These are phyloP conservation scores for Tetragonia tetragonoides DNA, from an alignment of 148 eudicot species.

Conservation along the genomic window DNA sequence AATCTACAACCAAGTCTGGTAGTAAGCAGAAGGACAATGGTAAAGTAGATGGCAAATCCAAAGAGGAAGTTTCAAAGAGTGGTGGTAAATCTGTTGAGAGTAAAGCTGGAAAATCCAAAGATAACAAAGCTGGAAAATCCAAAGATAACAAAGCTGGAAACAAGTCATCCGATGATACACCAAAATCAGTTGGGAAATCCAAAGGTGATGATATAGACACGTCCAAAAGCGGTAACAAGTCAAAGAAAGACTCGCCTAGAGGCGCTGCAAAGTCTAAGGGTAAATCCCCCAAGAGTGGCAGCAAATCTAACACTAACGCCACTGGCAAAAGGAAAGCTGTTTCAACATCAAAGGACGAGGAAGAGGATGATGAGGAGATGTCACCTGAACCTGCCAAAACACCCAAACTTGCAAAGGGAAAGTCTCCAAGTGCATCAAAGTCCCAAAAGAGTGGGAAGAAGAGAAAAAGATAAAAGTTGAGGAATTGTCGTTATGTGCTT, in stretches of 20 bases:
- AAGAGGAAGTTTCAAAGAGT: slow-evolving; percentile 38
- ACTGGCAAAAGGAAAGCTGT: slow-evolving; percentile 39
- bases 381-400: slow-evolving; percentile 34
- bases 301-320: slow-evolving; percentile 32
- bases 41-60: slow-evolving; percentile 39
- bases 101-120: slow-evolving; percentile 36
- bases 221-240: slow-evolving; percentile 26
- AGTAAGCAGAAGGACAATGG: slow-evolving; percentile 12
- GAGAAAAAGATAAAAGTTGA: slow-evolving; percentile 29
- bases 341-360: slow-evolving; percentile 38
- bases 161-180: slow-evolving; percentile 27
- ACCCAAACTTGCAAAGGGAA: slow-evolving; percentile 28
- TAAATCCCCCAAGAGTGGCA: slow-evolving; percentile 38
- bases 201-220: slow-evolving; percentile 35
- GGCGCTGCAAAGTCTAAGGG: slow-evolving; percentile 43
- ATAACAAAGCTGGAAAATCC: slow-evolving; percentile 27
- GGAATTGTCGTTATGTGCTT: not conserved
- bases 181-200: slow-evolving; percentile 34
- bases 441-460: slow-evolving; percentile 29
- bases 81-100: slow-evolving; percentile 29
- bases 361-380: slow-evolving; percentile 34
- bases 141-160: slow-evolving; percentile 27
- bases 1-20: slow-evolving; percentile 35
- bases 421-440: slow-evolving; percentile 21
- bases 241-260: slow-evolving; percentile 33